Conservation (phyloP, 345 rosid genomes). For the Isatis tinctoria region DNA sequence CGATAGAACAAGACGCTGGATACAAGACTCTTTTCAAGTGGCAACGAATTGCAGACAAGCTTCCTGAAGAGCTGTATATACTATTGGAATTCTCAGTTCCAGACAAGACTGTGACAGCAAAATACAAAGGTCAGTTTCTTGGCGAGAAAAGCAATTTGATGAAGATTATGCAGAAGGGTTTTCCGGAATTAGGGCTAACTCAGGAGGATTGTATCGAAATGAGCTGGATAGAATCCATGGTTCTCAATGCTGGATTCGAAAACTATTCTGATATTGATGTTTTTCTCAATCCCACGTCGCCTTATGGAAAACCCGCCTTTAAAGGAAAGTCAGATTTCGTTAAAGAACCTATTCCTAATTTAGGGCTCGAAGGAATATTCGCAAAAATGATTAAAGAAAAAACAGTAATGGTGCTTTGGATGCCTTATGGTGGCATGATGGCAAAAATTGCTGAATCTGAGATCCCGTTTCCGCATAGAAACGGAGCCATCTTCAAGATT, state of each 20-base stretch:
- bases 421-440: background rate
- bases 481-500: background rate
- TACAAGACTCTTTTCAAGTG: slow-evolving; percentile 42
- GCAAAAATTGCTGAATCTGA: background rate
- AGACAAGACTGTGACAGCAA: slow-evolving; percentile 30
- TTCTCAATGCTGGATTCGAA: slow-evolving; percentile 43
- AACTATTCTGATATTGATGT: slow-evolving; percentile 25
- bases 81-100: slow-evolving; percentile 28
- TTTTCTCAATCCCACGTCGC: slow-evolving; percentile 42
- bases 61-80: slow-evolving; percentile 46
- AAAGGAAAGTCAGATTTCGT: slow-evolving; percentile 59
- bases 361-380: background rate
- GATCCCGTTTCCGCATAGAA: background rate
- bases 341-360: background rate
- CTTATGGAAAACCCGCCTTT: slow-evolving; percentile 28
- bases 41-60: slow-evolving; percentile 41
- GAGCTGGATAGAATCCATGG: slow-evolving; percentile 50
- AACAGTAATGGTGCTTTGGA: background rate
- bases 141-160: slow-evolving; percentile 35
- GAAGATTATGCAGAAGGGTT: slow-evolving; percentile 36
- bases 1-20: slow-evolving; percentile 32
- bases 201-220: slow-evolving; percentile 42
- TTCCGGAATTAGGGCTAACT: slow-evolving; percentile 51
- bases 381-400: background rate
- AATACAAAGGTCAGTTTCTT: slow-evolving; percentile 39